These are phyloP conservation scores for Penicillium occitanis DNA, from an alignment of 2,329 filamentous ascomycete genomes.

Conservation along the genomic window DNA sequence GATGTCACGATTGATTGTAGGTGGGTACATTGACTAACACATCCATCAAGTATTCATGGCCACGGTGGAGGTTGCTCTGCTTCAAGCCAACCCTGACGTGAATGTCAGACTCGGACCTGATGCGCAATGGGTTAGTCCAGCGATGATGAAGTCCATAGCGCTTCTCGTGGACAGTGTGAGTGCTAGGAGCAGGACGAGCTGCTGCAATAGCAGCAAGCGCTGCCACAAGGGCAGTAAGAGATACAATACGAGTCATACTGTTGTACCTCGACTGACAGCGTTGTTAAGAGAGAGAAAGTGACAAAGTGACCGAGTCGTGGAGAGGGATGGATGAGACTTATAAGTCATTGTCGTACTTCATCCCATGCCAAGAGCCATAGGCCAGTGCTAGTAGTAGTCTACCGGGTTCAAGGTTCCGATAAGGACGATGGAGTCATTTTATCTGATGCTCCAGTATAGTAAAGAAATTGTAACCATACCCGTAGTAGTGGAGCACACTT, in stretches of 20 bases:
- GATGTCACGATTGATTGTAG: neutral
- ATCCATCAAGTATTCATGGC: slow-evolving; percentile 20
- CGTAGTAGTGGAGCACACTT: neutral
- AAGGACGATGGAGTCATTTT: neutral
- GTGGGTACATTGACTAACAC: slow-evolving; percentile 13
- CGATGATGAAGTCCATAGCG: slow-evolving; percentile 11
- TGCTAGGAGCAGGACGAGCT: slow-evolving; percentile 17
- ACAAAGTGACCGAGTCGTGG: neutral
- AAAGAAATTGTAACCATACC: neutral
- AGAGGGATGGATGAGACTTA: slow-evolving; percentile 1
- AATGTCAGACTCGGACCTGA: slow-evolving; percentile 13
- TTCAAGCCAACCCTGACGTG: slow-evolving; percentile 20
- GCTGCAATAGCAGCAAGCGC: slow-evolving; percentile 15
- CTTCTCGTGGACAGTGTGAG: slow-evolving; percentile 19
- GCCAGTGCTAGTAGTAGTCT: neutral
- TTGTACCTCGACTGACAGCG: neutral
- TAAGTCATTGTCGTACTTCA: neutral
- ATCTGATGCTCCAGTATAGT: neutral
- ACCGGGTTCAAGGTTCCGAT: neutral
- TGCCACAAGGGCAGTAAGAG: slow-evolving; percentile 16
- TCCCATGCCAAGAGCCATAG: neutral
- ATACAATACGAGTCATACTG: slow-evolving; percentile 11
- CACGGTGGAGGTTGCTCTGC: slow-evolving; percentile 19
- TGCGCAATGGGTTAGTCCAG: slow-evolving; percentile 14
- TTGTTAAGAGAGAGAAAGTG: neutral